Evolutionary conservation across 1,284 basidiomycete species (phyloP).

Genomic region (Heterobasidion annosum): DNA sequence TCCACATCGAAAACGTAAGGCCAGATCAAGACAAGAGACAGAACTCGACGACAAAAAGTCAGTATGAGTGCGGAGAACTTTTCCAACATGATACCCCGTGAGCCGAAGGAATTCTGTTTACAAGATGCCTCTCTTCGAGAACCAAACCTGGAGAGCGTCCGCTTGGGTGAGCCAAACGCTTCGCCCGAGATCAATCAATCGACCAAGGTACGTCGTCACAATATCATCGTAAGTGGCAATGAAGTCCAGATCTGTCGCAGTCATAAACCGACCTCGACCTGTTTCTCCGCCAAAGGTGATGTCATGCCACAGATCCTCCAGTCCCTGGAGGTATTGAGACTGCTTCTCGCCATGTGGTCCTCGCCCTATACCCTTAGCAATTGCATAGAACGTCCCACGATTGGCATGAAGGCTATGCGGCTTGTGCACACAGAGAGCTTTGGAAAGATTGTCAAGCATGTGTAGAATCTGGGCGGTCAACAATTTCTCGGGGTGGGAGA

Average conservation of each 20-base stretch:
- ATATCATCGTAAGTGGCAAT: background rate
- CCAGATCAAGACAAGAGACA: no score
- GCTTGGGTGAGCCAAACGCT: background rate
- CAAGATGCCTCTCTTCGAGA: background rate
- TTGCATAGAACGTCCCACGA: background rate
- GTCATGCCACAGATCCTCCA: background rate
- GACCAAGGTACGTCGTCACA: background rate
- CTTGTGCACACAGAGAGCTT: background rate
- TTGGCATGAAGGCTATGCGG: background rate
- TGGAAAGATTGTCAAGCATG: background rate
- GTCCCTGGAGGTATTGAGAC: background rate
- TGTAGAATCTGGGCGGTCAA: background rate
- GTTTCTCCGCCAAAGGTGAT: background rate
- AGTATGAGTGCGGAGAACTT: no score
- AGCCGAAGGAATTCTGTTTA: background rate
- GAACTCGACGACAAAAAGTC: no score
- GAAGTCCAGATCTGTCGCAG: background rate
- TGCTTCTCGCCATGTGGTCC: background rate
- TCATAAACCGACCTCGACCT: background rate
- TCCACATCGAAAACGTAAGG: no score
- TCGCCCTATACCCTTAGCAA: background rate
- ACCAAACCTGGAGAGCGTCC: background rate
- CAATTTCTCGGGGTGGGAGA: background rate
- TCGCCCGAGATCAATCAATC: background rate
- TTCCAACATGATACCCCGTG: no score